Evolutionary conservation across 441 rosid species (phyloP).

Genomic region (Populus hybrid): DNA sequence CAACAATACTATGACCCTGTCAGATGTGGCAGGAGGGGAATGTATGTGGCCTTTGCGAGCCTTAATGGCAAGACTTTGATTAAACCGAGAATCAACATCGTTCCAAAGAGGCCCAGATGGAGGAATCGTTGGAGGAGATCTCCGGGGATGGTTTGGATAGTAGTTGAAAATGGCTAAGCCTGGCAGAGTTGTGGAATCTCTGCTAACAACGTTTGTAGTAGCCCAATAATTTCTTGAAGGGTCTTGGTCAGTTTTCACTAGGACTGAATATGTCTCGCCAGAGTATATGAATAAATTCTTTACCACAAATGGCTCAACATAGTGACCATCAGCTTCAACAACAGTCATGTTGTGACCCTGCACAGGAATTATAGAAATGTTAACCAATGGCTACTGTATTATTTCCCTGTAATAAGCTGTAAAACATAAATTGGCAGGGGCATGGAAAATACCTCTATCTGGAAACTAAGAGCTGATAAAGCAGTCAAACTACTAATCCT

Average conservation of each 20-base stretch:
- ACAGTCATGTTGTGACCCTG: slow-evolving; percentile 81
- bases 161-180: slow-evolving; percentile 48
- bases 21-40: too few species aligned
- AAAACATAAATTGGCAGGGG: not conserved
- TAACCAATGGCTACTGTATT: not conserved
- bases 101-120: too few species aligned
- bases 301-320: slow-evolving; percentile 49
- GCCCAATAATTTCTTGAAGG: slow-evolving; percentile 78
- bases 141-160: too few species aligned
- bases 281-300: slow-evolving; percentile 65
- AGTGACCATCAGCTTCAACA: slow-evolving; percentile 69
- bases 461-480: slow-evolving; percentile 75
- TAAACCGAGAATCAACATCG: too few species aligned
- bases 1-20: too few species aligned
- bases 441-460: slow-evolving; percentile 52
- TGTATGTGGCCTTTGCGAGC: too few species aligned
- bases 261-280: slow-evolving; percentile 74
- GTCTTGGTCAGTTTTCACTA: slow-evolving; percentile 48
- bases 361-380: not conserved
- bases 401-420: not conserved
- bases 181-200: too few species aligned
- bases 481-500: slow-evolving; percentile 65
- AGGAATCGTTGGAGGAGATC: too few species aligned
- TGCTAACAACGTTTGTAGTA: slow-evolving; percentile 48
- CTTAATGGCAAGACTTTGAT: too few species aligned